Evolutionary conservation across 2,329 filamentous ascomycete species (phyloP), one percentile per base, ranked within the genome.

Genomic region (Fusarium marasasianum): DNA sequence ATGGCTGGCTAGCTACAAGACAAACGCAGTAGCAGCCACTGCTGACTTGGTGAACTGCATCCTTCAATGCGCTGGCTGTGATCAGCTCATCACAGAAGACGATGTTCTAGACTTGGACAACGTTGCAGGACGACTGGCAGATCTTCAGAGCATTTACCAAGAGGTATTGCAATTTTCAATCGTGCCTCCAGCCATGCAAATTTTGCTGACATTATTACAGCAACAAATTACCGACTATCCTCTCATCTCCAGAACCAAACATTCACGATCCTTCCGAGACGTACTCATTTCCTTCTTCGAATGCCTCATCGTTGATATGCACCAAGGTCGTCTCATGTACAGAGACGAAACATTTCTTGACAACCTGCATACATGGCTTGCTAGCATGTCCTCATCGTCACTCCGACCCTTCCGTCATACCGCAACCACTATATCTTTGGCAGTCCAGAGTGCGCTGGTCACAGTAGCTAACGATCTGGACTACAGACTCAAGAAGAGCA

Each of bases 371-470:
- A 88, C 94, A 66, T 99, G 96, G 96, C 87, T 98, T 69, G 92
- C 92, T 44, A 93, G 94, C 67, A 94, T 99, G 92, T 96, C 96
- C 6, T 96, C 94, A 8, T 95, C 95, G 1, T 89, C 91, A 8
- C 91, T 96, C 71, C 91, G 96, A 63, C 95, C 96, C 4, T 98
- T 99, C 83, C 90, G 96, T 73, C 96, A 99, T 82, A 99, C 96
- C 0, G 93, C 95, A 2, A 98, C 96, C 4, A 92, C 96, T 1
- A 92, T 96, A 31, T 92, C 94, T 3, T 85, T 98, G 40, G 89
- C 94, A 22, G 92, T 98, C 73, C 92, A 94, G 63, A 94, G 91
- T 40, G 90, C 93, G 2, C 86, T 98, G 33, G 95, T 94, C 72
- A 87, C 90, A 53, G 87, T 96, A 40, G 93, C 93, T 17, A 89